These are phyloP conservation scores for Verticillium nonalfalfae DNA, from an alignment of 2,329 filamentous ascomycete species.

Conservation along the genomic window DNA sequence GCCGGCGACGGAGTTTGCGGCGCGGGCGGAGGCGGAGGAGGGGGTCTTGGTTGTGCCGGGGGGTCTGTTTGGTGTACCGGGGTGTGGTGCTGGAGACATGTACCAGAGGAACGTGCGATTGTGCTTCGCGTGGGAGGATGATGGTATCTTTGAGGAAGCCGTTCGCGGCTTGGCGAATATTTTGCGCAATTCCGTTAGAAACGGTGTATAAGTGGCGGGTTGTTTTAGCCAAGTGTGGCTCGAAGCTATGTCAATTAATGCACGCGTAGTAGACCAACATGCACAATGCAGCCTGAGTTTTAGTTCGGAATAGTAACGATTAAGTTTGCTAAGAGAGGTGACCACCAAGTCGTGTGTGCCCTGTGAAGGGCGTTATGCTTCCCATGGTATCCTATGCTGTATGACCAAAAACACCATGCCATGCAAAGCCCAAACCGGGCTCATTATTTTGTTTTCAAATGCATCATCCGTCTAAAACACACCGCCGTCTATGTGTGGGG, in stretches of 20 bases:
- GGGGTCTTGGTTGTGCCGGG: conserved; percentile 64
- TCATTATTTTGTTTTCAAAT: not conserved
- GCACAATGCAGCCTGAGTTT: too few species aligned
- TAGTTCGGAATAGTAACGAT: not conserved
- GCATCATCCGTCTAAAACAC: not conserved
- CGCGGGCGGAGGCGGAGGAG: conserved; percentile 45
- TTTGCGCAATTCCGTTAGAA: not conserved
- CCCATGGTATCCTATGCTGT: not conserved
- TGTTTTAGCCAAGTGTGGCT: too few species aligned
- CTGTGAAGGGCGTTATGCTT: not conserved
- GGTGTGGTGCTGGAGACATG: conserved; percentile 42
- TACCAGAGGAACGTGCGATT: conserved; percentile 58
- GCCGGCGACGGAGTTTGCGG: conserved; percentile 49
- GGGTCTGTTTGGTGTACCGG: conserved; percentile 60
- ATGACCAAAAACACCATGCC: not conserved
- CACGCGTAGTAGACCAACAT: too few species aligned
- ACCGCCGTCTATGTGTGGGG: not conserved
- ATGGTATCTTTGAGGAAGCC: conserved; percentile 60
- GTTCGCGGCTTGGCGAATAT: conserved; percentile 50
- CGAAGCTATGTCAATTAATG: too few species aligned
- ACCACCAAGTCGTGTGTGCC: not conserved
- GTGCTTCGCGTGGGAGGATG: conserved; percentile 69
- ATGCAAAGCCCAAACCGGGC: not conserved
- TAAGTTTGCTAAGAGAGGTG: not conserved
- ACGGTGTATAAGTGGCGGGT: not conserved